Evolutionary conservation across 257 asterid species (phyloP).

Genomic region (Forsythia suspensa): DNA sequence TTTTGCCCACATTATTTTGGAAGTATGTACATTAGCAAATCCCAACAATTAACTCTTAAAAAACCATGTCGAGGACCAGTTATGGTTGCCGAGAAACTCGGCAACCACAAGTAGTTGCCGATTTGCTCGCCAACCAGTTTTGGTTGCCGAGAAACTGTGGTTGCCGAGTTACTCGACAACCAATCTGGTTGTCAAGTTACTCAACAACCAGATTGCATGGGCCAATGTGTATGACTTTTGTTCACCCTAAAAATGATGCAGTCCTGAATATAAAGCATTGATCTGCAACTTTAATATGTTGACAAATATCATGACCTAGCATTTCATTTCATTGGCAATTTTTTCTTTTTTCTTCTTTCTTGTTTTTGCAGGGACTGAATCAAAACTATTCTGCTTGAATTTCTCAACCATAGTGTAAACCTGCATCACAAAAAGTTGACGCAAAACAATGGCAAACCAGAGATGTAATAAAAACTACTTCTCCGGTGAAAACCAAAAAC

Average conservation of each 20-base stretch:
- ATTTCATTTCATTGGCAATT: conserved; percentile 4
- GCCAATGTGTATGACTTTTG: not conserved
- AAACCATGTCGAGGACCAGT: too few species aligned
- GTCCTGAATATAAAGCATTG: conserved; percentile 9
- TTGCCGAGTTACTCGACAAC: too few species aligned
- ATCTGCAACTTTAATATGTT: not conserved
- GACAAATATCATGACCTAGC: not conserved
- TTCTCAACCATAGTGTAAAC: conserved; percentile 76
- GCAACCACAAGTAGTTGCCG: too few species aligned
- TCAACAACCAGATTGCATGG: too few species aligned
- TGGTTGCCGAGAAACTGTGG: too few species aligned
- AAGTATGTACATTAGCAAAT: too few species aligned
- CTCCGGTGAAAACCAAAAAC: not conserved
- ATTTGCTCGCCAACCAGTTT: too few species aligned
- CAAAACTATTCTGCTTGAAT: conserved; percentile 51
- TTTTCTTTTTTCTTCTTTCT: conserved; percentile 31
- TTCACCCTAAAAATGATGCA: conserved; percentile 1
- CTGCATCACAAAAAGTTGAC: conserved; percentile 43
- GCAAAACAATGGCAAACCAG: conserved; percentile 6
- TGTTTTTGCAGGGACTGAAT: conserved; percentile 34
- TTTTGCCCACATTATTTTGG: too few species aligned
- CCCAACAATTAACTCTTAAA: too few species aligned
- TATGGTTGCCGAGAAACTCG: too few species aligned
- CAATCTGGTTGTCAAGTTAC: too few species aligned
- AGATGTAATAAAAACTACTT: too few species aligned